A percentile compares a stretch with the other conserved stretches of the same genome.
Conservation (phyloP, 805 yeast genomes). For the Zygotorulaspora sp. region DNA sequence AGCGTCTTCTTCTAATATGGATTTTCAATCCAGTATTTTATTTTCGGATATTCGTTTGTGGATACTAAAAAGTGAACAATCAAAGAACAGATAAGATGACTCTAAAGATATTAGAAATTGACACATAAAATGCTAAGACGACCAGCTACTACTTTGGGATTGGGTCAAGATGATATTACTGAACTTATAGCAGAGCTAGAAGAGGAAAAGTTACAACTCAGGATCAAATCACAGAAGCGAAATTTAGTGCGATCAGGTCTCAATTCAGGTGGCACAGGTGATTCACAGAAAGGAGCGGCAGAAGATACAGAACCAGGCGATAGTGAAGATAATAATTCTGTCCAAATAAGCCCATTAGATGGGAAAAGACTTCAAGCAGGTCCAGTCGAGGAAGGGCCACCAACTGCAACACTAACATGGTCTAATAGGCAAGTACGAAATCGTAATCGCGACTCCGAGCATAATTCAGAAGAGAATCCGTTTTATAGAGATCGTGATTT, state of each 20-base stretch:
- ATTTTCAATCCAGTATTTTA: no score
- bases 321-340: conserved; percentile 6
- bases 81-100: neutral
- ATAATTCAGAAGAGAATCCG: conserved; percentile 12
- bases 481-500: conserved; percentile 9
- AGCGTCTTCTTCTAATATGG: no score
- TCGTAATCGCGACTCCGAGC: neutral
- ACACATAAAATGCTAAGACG: conserved; percentile 53
- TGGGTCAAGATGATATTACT: conserved; percentile 62
- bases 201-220: conserved; percentile 24
- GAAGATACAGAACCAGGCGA: conserved; percentile 8
- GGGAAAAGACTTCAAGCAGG: conserved; percentile 13
- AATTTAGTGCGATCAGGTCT: conserved; percentile 19
- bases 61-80: neutral
- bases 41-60: neutral
- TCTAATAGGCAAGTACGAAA: conserved; percentile 5
- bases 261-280: conserved; percentile 4
- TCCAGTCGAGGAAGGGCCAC: conserved; percentile 12
- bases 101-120: neutral
- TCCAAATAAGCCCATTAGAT: conserved; percentile 17
- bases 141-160: conserved; percentile 61
- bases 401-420: conserved; percentile 14
- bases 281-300: conserved; percentile 6
- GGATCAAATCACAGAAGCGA: conserved; percentile 24
- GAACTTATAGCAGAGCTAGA: conserved; percentile 29